Evolutionary conservation across 2,329 filamentous ascomycete genomes (phyloP).

Genomic region (Paracoccidioides brasiliensis): DNA sequence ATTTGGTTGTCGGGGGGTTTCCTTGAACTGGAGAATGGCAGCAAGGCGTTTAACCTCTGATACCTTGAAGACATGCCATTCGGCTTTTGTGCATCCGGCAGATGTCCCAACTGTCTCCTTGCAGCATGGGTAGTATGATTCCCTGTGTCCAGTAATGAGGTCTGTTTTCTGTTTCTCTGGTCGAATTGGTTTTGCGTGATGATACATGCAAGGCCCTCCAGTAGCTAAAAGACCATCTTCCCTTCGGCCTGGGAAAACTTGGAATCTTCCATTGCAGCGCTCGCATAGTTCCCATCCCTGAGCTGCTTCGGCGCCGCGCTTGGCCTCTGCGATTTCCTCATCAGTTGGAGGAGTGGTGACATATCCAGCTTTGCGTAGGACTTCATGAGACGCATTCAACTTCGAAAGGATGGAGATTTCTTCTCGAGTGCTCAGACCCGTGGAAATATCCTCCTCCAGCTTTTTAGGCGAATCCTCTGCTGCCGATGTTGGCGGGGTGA

Average conservation of each 20-base stretch:
- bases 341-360: constrained; percentile 54
- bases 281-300: constrained; percentile 81
- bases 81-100: constrained; percentile 56
- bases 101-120: constrained; percentile 59
- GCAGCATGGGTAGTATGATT: constrained; percentile 66
- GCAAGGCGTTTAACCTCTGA: constrained; percentile 64
- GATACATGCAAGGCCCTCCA: constrained; percentile 66
- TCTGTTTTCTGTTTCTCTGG: constrained; percentile 42
- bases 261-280: constrained; percentile 72
- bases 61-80: constrained; percentile 79
- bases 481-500: background rate
- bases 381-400: constrained; percentile 16
- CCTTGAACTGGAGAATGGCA: constrained; percentile 61
- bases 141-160: constrained; percentile 41
- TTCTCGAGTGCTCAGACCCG: constrained; percentile 51
- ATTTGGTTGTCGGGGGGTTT: constrained; percentile 46
- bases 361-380: constrained; percentile 38
- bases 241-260: constrained; percentile 78
- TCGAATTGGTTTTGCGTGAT: constrained; percentile 59
- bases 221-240: constrained; percentile 62
- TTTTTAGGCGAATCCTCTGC: constrained; percentile 3
- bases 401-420: constrained; percentile 48
- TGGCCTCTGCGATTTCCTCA: constrained; percentile 53
- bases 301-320: constrained; percentile 50
- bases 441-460: constrained; percentile 41